phyloP scores from a whole-genome alignment of 495 filamentous ascomycete genomes.

The Hypoxylon rickii region DNA sequence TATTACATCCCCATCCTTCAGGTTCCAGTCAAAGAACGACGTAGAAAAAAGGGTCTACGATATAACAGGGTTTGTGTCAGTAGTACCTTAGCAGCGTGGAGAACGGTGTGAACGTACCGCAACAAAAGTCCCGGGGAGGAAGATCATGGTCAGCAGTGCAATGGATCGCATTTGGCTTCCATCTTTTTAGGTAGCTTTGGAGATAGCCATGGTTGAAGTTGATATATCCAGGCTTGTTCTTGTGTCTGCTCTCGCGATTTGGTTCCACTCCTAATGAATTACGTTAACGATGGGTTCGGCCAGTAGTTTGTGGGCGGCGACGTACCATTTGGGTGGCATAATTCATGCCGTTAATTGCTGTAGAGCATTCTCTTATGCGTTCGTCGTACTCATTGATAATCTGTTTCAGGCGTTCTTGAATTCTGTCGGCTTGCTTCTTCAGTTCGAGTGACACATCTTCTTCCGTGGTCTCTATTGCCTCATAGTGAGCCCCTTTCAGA shows the following conservation, averaged over 20 bases:
- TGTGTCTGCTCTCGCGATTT: constrained; percentile 1
- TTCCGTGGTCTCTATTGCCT: not conserved
- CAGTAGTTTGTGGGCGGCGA: too few relatives aligned
- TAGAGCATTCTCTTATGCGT: not conserved
- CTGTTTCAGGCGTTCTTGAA: not conserved
- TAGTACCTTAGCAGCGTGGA: not conserved
- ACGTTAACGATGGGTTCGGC: not conserved
- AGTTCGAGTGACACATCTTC: not conserved
- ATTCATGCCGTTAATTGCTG: not conserved
- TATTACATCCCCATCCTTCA: constrained; percentile 1
- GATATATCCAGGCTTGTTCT: not conserved
- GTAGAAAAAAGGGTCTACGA: constrained; percentile 21
- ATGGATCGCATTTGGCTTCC: constrained; percentile 38
- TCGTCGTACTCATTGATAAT: constrained; percentile 8
- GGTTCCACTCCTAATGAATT: constrained; percentile 4
- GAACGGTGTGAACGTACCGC: constrained; percentile 4
- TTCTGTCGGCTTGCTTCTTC: not conserved
- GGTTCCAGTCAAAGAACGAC: constrained; percentile 26
- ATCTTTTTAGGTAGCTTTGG: constrained; percentile 6
- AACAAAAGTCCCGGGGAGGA: constrained; percentile 49
- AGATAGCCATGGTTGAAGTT: not conserved
- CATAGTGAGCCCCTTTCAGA: not conserved
- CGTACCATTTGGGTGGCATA: constrained; percentile 1
- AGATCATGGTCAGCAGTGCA: constrained; percentile 46
- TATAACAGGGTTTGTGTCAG: not conserved